These are phyloP conservation scores for Nitzschia sp. DNA, from an alignment of 108 stramenopile genomes.

Conservation along the genomic window DNA sequence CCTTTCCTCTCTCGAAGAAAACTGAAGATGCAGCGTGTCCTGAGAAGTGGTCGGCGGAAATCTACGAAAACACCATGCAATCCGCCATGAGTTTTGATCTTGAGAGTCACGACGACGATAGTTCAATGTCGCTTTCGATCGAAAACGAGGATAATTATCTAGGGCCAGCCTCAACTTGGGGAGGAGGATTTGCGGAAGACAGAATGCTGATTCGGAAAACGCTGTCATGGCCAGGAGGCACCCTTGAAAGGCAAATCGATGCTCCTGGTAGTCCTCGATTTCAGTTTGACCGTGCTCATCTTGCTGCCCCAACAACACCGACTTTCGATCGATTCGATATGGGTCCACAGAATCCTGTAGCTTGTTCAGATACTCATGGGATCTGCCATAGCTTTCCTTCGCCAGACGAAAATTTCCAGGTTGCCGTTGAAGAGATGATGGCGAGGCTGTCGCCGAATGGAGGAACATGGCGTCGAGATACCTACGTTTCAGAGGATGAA, in stretches of 20 bases:
- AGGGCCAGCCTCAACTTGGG: not conserved
- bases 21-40: too few species aligned
- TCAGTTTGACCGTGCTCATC: not conserved
- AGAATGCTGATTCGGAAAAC: not conserved
- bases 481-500: conserved; percentile 9
- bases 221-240: not conserved
- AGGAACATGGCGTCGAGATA: not conserved
- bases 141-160: not conserved
- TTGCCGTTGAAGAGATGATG: conserved; percentile 22
- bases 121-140: not conserved
- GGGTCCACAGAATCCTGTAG: not conserved
- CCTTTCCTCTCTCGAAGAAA: too few species aligned
- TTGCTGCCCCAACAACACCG: not conserved
- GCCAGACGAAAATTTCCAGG: conserved; percentile 21
- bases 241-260: not conserved
- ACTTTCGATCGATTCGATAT: not conserved
- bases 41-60: too few species aligned
- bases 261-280: not conserved
- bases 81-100: not conserved
- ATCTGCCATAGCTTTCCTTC: conserved; percentile 20
- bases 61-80: not conserved
- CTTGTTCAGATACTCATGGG: not conserved
- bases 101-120: not conserved
- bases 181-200: not conserved
- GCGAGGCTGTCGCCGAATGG: conserved; percentile 12